Percentiles rank a stretch among this genome's conserved stretches.
These are phyloP conservation scores for Trichothecium sympodiale DNA, from an alignment of 2,329 filamentous ascomycete genomes.

Conservation along the genomic window DNA sequence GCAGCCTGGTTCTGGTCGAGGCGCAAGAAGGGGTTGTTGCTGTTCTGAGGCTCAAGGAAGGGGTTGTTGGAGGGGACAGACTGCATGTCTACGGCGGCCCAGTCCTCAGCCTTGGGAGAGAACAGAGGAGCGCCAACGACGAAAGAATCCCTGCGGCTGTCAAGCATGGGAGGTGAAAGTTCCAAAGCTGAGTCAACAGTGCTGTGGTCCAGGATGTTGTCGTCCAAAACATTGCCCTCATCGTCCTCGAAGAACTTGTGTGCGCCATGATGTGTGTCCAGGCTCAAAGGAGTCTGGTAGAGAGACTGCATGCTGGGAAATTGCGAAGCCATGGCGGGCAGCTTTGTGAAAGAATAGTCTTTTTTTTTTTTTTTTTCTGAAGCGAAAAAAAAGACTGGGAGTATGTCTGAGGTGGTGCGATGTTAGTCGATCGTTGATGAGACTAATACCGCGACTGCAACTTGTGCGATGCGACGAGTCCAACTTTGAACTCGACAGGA, in stretches of 20 bases:
- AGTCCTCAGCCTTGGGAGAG: slow-evolving; percentile 54
- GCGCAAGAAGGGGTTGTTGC: slow-evolving; percentile 58
- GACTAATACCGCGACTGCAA: too few relatives aligned
- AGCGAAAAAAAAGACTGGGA: too few relatives aligned
- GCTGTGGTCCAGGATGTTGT: slow-evolving; percentile 47
- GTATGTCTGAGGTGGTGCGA: too few relatives aligned
- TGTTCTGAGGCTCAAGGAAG: slow-evolving; percentile 40
- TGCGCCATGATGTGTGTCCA: slow-evolving; percentile 41
- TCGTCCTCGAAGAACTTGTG: slow-evolving; percentile 48
- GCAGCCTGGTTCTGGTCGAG: slow-evolving; percentile 40
- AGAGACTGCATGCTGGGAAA: slow-evolving; percentile 31
- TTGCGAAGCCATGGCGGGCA: slow-evolving; percentile 5
- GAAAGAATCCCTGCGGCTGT: slow-evolving; percentile 54
- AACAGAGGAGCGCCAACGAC: slow-evolving; percentile 43
- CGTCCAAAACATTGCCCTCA: slow-evolving; percentile 48
- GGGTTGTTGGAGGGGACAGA: slow-evolving; percentile 52
- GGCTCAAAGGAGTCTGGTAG: slow-evolving; percentile 38
- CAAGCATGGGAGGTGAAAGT: slow-evolving; percentile 51
- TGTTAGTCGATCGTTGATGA: too few relatives aligned
- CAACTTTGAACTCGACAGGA: too few relatives aligned
- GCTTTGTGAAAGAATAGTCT: too few relatives aligned
- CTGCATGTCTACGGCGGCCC: slow-evolving; percentile 55
- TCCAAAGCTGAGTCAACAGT: slow-evolving; percentile 50
- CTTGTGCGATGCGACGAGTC: too few relatives aligned
- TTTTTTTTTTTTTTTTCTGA: too few relatives aligned